Evolutionary conservation across 768 basidiomycete genomes (phyloP).

Genomic region (Termitomyces sp.): DNA sequence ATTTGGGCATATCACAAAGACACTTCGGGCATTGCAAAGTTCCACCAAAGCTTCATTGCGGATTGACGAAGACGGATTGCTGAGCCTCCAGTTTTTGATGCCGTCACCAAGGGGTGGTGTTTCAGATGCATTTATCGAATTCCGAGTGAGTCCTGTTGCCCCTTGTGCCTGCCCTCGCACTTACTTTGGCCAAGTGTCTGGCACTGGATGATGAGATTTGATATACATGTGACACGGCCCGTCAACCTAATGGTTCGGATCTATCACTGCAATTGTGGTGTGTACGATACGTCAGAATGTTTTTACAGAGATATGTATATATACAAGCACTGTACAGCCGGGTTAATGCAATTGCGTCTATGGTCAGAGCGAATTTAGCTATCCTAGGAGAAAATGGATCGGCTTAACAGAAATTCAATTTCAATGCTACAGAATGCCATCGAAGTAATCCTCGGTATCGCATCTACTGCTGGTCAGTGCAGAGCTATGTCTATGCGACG

Average conservation of each 20-base stretch:
- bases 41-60: conserved; percentile 87
- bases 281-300: neutral
- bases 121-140: conserved; percentile 76
- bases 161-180: neutral
- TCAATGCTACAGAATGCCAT: conserved; percentile 13
- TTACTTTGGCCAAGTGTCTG: conserved; percentile 29
- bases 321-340: neutral
- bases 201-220: conserved; percentile 33
- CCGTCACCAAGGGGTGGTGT: conserved; percentile 40
- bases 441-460: conserved; percentile 17
- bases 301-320: neutral
- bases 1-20: conserved; percentile 68
- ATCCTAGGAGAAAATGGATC: neutral
- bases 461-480: conserved; percentile 1
- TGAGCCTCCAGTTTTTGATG: conserved; percentile 91
- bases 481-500: neutral
- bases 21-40: conserved; percentile 69
- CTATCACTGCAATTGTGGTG: neutral
- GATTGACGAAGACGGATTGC: conserved; percentile 75
- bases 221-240: neutral
- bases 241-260: neutral
- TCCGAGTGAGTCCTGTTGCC: conserved; percentile 56
- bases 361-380: too few relatives aligned
- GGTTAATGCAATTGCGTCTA: too few relatives aligned
- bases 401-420: too few relatives aligned